Conservation (phyloP, 305 asterid genomes). For the Fraxinus latifolia region DNA sequence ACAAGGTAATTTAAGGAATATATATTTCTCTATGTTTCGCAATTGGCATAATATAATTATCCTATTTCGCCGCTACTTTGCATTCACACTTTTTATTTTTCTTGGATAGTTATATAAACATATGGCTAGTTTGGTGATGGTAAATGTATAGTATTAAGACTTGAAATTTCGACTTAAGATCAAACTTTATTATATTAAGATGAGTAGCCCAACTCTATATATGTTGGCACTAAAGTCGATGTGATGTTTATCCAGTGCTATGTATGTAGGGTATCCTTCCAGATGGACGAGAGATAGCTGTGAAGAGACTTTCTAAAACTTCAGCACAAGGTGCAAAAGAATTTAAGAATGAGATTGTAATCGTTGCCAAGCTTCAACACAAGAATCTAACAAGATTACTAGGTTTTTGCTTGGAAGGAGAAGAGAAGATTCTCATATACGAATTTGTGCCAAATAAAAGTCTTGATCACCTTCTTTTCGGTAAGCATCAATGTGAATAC, state of each 20-base stretch:
- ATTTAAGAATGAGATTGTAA: slow-evolving; percentile 29
- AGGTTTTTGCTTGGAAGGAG: slow-evolving; percentile 28
- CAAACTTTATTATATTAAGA: background rate
- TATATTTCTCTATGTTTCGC: too few species aligned
- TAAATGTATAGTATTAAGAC: too few species aligned
- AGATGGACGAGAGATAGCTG: slow-evolving; percentile 26
- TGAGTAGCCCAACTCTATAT: too few species aligned
- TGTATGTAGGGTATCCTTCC: slow-evolving; percentile 14
- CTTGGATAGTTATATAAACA: slow-evolving; percentile 1
- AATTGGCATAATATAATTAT: too few species aligned
- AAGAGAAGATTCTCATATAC: slow-evolving; percentile 32
- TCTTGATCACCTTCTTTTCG: slow-evolving; percentile 30
- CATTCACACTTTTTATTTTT: background rate
- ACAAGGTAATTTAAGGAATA: background rate
- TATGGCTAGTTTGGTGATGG: background rate
- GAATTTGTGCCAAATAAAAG: slow-evolving; percentile 36
- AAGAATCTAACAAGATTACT: slow-evolving; percentile 27
- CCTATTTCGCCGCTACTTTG: too few species aligned
- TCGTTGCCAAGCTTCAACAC: slow-evolving; percentile 33
- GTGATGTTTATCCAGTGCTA: background rate
- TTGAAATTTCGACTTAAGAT: background rate
- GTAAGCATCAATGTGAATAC: background rate
- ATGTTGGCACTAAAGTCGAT: too few species aligned
- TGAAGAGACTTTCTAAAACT: slow-evolving; percentile 23
- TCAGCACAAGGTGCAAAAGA: slow-evolving; percentile 29